Base-by-base conservation (phyloP, 179 eudicot genomes). In the Amaranthus tricolor region DNA sequence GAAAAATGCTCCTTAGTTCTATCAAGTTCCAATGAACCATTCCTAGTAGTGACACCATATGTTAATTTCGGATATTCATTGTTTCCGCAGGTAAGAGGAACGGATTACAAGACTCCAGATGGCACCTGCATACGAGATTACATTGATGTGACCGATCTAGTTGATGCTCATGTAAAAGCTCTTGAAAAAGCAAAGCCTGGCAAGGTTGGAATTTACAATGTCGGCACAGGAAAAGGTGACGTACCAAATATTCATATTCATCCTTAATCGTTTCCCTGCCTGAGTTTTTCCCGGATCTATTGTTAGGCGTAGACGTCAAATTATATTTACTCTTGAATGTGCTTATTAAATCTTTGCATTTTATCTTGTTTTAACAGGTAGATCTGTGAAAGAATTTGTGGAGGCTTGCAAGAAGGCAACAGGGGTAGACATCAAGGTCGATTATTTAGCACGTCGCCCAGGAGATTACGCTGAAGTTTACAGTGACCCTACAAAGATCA, bases 381-480 rank as follows among this genome's bases (percentile, higher is more conserved):
- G 95, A 69, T 93, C 98, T 12, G 98, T 93, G 45, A 91, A 85
- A 75, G 90, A 93, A 77, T 93, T 93, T 82, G 98, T 93, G 69
- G 90, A 89, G 75, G 98, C 98, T 6, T 93, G 98, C 75, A 93
- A 93, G 78, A 88, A 79, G 85, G 98, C 96, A 14, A 93, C 96
- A 0, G 91, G 95, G 2, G 93, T 83, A 58, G 64, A 87, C 62
- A 88, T 93, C 69, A 88, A 93, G 48, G 91, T 93, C 5, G 95
- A 93, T 0, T 88, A 71, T 62, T 87, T 93, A 2, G 82, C 89
- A 17, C 89, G 98, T n/a, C 84, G 96, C 4, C 95, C 94, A 0
- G 98, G 98, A 40, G 98, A 91, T 81, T 93, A 93, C 54, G 98
- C 98, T 12, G 96, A 93, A 78, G 98, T 93, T 13, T 93, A 77